These are phyloP conservation scores for Aspergillus sp. DNA, from an alignment of 2,329 filamentous ascomycete species.

Conservation along the genomic window DNA sequence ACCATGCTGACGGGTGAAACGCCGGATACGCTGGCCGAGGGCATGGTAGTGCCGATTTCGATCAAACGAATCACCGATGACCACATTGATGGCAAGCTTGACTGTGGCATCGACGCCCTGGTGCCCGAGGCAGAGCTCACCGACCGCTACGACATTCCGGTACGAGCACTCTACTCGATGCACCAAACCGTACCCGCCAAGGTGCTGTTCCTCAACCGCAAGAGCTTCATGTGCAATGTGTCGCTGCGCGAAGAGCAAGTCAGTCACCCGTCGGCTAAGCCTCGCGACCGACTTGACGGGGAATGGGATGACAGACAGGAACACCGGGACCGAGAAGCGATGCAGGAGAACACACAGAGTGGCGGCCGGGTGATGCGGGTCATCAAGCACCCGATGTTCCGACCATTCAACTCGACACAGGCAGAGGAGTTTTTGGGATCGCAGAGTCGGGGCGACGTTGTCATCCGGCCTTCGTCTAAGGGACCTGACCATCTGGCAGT, in stretches of 20 bases:
- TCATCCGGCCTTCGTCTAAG: conserved; percentile 92
- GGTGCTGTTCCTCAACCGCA: conserved; percentile 80
- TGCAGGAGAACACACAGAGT: conserved; percentile 79
- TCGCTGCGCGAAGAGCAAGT: conserved; percentile 79
- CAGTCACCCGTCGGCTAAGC: conserved; percentile 64
- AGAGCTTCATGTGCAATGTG: conserved; percentile 76
- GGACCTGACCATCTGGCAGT: conserved; percentile 92
- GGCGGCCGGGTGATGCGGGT: conserved; percentile 86
- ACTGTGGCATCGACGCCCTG: conserved; percentile 88
- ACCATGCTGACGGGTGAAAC: conserved; percentile 97
- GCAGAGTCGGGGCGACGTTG: conserved; percentile 79
- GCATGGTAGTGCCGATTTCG: conserved; percentile 88
- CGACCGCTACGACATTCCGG: conserved; percentile 60
- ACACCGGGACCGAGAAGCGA: conserved; percentile 71
- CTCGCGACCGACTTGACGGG: conserved; percentile 66
- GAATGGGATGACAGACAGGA: conserved; percentile 89
- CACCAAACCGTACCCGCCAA: conserved; percentile 87
- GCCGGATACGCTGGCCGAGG: conserved; percentile 71
- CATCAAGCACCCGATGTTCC: conserved; percentile 96
- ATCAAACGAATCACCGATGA: conserved; percentile 86
- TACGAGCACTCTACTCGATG: conserved; percentile 68
- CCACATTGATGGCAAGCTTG: conserved; percentile 87
- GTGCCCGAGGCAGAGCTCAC: conserved; percentile 80
- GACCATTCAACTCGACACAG: conserved; percentile 84
- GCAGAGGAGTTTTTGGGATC: conserved; percentile 90